A percentile compares a stretch with the other conserved stretches of the same genome.
phyloP scores from a whole-genome alignment of 441 rosid species.

The Gossypium davidsonii region DNA sequence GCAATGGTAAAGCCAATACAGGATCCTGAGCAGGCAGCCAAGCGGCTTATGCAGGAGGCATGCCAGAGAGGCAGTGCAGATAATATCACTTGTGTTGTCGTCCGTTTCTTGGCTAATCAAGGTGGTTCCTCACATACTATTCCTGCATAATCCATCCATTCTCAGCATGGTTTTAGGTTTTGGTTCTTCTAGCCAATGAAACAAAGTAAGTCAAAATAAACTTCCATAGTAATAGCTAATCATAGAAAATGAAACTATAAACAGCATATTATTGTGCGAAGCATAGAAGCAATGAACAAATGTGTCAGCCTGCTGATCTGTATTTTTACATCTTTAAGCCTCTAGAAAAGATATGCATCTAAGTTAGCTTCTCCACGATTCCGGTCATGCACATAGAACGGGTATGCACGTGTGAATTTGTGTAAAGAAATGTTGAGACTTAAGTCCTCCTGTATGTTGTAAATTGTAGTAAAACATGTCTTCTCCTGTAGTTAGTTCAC shows the following conservation, averaged over 20 bases:
- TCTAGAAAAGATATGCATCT: constrained; percentile 25
- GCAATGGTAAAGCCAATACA: constrained; percentile 56
- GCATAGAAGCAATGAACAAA: constrained; percentile 16
- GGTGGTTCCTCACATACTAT: constrained; percentile 30
- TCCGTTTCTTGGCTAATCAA: constrained; percentile 65
- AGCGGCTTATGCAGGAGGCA: constrained; percentile 77
- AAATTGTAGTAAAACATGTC: constrained; percentile 21
- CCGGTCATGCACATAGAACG: constrained; percentile 16
- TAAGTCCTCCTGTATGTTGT: constrained; percentile 20
- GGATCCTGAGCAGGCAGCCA: constrained; percentile 86
- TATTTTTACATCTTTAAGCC: constrained; percentile 13
- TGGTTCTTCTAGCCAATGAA: constrained; percentile 2
- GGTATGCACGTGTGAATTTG: constrained; percentile 22
- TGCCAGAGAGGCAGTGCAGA: constrained; percentile 92
- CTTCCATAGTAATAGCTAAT: constrained; percentile 18
- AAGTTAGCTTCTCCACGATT: constrained; percentile 18
- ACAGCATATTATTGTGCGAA: constrained; percentile 12
- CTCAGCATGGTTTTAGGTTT: background rate
- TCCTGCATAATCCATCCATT: constrained; percentile 18
- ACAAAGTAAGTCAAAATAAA: constrained; percentile 9
- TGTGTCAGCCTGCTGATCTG: constrained; percentile 15
- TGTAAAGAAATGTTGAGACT: constrained; percentile 17
- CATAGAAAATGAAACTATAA: constrained; percentile 15
- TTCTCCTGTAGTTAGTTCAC: background rate
- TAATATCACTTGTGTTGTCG: constrained; percentile 91